These are phyloP conservation scores for Populus tremula DNA, from an alignment of 345 rosid species.

Conservation along the genomic window DNA sequence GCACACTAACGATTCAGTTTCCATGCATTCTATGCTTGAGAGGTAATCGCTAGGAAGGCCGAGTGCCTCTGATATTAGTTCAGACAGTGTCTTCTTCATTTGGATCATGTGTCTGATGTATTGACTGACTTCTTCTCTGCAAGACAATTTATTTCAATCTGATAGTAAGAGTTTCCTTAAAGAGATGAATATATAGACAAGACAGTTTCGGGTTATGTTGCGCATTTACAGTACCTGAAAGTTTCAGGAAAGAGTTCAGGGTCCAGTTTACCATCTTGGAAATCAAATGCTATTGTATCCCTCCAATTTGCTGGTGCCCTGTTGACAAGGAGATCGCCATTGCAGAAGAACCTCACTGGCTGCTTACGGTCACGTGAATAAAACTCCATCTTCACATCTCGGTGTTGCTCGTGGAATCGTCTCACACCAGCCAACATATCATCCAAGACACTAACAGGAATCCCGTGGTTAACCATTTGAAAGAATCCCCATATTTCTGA, in stretches of 20 bases:
- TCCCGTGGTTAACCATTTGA: conserved; percentile 47
- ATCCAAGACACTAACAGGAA: conserved; percentile 37
- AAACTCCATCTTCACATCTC: conserved; percentile 40
- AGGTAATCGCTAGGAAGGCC: conserved; percentile 39
- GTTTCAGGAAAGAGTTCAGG: conserved; percentile 31
- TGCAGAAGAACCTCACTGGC: conserved; percentile 31
- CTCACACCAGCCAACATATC: conserved; percentile 34
- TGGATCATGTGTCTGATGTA: conserved; percentile 33
- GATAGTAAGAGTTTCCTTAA: background rate
- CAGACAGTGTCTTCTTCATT: conserved; percentile 27
- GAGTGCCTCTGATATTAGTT: conserved; percentile 45
- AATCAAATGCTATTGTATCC: conserved; percentile 42
- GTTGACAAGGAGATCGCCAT: conserved; percentile 37
- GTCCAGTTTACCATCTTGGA: conserved; percentile 38
- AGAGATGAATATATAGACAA: background rate
- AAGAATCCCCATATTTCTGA: conserved; percentile 51
- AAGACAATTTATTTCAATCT: background rate
- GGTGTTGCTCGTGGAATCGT: conserved; percentile 45
- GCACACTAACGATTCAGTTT: conserved; percentile 37
- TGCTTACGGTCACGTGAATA: conserved; percentile 36
- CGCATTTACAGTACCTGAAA: conserved; percentile 37
- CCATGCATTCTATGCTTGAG: conserved; percentile 43
- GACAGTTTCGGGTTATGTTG: background rate
- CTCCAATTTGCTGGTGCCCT: conserved; percentile 48
- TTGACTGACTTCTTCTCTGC: conserved; percentile 39